Conservation (phyloP, 2,329 filamentous ascomycete genomes). For the Hymenotorrendiella dingleyae region DNA sequence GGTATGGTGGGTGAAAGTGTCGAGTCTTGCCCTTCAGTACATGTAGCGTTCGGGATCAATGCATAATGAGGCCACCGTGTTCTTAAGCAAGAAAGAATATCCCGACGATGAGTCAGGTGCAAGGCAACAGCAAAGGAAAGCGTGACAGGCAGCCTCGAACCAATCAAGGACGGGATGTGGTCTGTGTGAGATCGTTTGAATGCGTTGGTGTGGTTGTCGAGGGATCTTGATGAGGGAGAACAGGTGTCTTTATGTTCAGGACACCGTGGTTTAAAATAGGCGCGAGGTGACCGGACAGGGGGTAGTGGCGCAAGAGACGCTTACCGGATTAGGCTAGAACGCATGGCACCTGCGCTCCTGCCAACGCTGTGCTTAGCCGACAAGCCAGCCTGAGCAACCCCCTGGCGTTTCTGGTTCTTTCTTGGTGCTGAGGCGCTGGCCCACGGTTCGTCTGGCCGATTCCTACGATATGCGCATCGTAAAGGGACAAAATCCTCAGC, state of each 20-base stretch:
- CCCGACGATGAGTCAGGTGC: conserved; percentile 5
- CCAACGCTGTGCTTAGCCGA: too few relatives aligned
- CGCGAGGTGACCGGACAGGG: conserved; percentile 8
- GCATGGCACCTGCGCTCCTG: not conserved
- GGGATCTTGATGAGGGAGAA: conserved; percentile 7
- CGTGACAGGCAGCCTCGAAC: not conserved
- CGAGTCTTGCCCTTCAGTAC: conserved; percentile 8
- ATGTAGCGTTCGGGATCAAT: conserved; percentile 5
- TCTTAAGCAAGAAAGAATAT: not conserved
- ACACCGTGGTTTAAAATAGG: conserved; percentile 16
- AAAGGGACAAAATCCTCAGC: too few relatives aligned
- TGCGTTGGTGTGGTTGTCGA: not conserved
- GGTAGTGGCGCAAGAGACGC: too few relatives aligned
- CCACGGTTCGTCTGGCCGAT: too few relatives aligned
- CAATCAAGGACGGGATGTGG: not conserved
- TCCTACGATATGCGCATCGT: too few relatives aligned
- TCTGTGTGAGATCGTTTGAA: not conserved
- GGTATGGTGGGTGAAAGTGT: conserved; percentile 2
- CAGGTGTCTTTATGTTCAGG: conserved; percentile 16
- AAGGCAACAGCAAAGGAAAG: conserved; percentile 1
- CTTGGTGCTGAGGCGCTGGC: not conserved
- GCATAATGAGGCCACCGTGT: conserved; percentile 12
- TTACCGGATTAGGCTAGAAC: not conserved
- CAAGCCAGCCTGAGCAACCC: not conserved
- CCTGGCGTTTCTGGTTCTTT: not conserved